Evolutionary conservation across 2,329 filamentous ascomycete species (phyloP), one percentile per base, ranked within the genome.

Genomic region (Fusarium continuum): DNA sequence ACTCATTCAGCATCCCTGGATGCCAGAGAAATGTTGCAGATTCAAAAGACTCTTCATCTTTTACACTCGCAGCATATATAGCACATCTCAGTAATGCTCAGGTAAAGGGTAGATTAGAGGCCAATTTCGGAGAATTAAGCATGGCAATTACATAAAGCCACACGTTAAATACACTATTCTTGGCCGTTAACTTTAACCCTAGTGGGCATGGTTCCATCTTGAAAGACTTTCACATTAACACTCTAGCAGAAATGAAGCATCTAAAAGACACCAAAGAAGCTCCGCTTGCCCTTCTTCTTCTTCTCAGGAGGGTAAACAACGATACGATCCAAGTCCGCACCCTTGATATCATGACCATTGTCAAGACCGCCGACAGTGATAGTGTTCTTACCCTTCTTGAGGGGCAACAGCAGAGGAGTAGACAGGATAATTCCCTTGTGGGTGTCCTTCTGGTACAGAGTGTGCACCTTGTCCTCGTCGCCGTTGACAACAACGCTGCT

Each of bases 401-500:
- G 72, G 0, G 80, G 81, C 51, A 88, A 60, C 52, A 82, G 74
- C 25, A 88, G 73, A 5, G 86, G 83, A 1, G 85, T 82, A 6
- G 83, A 86, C 3, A 88, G 64, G 19, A 88, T 79, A 11, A 88
- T 82, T 0, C 85, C 83, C 73, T 88, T 88, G 40, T 82, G 76
- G 0, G 75, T 79, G 53, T 87, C 82, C 38, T 83, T 76, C 68
- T 85, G 82, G 61, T 80, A 84, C 7, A 85, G 71, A 0, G 73
- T 78, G 54, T 87, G 80, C 5, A 85, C 75, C 28, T 78, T 70
- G 4, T 71, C 58, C 3, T 65, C 67, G 7, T 76, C 76, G 4
- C 78, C 81, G 58, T 86, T 88, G 3, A 88, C 83, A 0, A 87
- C 75, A 3, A 88, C 85, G 41, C 85, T 86, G 66, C 82, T 82